Percentiles rank a stretch among this genome's conserved stretches.
Conservation (phyloP, 257 asterid species). For the Solanum bulbocastanum region DNA sequence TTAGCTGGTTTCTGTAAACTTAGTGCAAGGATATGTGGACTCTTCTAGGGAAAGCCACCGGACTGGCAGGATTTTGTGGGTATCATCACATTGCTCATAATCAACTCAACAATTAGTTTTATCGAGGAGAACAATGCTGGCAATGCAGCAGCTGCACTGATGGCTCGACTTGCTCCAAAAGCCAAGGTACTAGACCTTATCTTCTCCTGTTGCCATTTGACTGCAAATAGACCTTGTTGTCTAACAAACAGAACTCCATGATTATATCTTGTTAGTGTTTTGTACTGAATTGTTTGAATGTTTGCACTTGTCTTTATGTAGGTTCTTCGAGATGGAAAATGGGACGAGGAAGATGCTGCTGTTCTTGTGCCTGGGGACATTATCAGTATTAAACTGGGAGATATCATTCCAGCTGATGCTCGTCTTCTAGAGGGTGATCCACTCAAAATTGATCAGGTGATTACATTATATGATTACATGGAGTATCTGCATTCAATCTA, state of each 20-base stretch:
- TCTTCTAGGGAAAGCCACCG: conserved; percentile 86
- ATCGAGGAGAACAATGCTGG: conserved; percentile 99
- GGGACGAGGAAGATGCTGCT: conserved; percentile 86
- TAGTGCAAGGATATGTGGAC: neutral
- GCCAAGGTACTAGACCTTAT: conserved; percentile 47
- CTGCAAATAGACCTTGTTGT: neutral
- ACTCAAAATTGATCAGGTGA: conserved; percentile 85
- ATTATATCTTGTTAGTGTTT: neutral
- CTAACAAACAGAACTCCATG: neutral
- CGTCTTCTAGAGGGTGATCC: conserved; percentile 98
- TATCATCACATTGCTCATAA: conserved; percentile 73
- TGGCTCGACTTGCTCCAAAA: conserved; percentile 97
- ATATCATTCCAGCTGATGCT: conserved; percentile 91
- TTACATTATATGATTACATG: conserved; percentile 3
- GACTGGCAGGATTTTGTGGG: conserved; percentile 99
- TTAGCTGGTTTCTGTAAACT: neutral
- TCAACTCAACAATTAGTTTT: conserved; percentile 92
- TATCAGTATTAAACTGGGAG: conserved; percentile 85
- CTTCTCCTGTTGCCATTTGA: neutral
- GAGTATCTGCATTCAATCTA: neutral
- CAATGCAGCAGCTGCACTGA: conserved; percentile 96
- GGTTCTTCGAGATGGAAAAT: conserved; percentile 93
- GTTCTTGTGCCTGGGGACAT: conserved; percentile 88
- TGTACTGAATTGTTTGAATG: neutral
- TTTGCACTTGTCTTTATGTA: conserved; percentile 12